These are phyloP conservation scores for Eucalyptus sp. DNA, from an alignment of 345 rosid species.

Conservation along the genomic window DNA sequence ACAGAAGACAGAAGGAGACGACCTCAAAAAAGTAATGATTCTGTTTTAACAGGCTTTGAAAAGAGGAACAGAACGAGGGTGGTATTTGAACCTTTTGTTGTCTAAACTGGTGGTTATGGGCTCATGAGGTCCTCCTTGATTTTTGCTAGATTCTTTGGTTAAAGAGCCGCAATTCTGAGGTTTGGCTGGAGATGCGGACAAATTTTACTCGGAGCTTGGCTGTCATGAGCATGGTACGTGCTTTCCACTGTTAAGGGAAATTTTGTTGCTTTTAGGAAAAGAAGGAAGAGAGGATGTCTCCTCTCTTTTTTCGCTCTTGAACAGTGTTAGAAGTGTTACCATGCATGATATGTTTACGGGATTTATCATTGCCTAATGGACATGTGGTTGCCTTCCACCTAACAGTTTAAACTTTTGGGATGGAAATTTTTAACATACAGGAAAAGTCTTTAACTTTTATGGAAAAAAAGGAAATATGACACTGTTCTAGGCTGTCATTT, in stretches of 20 bases:
- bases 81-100: not conserved
- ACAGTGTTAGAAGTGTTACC: not conserved
- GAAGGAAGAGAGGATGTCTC: not conserved
- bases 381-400: not conserved
- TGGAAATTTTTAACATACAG: not conserved
- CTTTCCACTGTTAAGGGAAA: not conserved
- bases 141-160: constrained; percentile 81
- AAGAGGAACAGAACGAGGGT: not conserved
- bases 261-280: not conserved
- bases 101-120: not conserved
- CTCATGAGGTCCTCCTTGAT: not conserved
- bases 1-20: constrained; percentile 88
- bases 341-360: not conserved
- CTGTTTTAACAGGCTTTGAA: not conserved
- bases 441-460: not conserved
- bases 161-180: constrained; percentile 94
- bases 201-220: constrained; percentile 97
- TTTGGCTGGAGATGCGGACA: constrained; percentile 96
- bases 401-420: not conserved
- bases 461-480: not conserved
- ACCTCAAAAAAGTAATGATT: constrained; percentile 63
- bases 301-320: not conserved
- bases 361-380: not conserved
- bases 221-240: constrained; percentile 97
- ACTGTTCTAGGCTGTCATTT: not conserved